Percentiles rank a stretch among this genome's conserved stretches.
Conservation (phyloP, 1,139 yeast species). For the Candida tetrigidarum region DNA sequence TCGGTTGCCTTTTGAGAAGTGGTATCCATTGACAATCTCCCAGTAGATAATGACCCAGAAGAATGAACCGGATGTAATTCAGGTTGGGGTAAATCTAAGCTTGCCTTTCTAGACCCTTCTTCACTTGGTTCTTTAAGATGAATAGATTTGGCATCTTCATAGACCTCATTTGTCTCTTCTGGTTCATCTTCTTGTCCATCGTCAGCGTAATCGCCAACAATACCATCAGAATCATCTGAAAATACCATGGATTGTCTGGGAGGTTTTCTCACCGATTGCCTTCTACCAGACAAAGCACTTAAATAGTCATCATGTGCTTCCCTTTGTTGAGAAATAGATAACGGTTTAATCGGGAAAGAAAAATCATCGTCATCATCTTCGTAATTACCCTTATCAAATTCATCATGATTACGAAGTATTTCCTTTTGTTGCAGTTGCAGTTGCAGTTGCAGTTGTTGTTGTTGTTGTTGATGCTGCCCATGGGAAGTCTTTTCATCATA, state of each 20-base stretch:
- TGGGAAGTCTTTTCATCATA: conserved; percentile 5
- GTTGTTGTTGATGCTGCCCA: not conserved
- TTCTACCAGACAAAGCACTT: conserved; percentile 32
- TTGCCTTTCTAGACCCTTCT: conserved; percentile 5
- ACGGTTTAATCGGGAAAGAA: conserved; percentile 32
- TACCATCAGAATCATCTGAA: conserved; percentile 14
- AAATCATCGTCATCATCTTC: conserved; percentile 20
- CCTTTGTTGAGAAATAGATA: conserved; percentile 16
- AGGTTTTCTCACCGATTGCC: conserved; percentile 40
- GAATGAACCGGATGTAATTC: conserved; percentile 34
- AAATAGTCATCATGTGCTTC: conserved; percentile 35
- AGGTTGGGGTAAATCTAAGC: conserved; percentile 8
- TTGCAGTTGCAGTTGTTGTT: too few relatives aligned
- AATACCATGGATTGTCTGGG: conserved; percentile 23
- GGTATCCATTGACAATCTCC: conserved; percentile 31
- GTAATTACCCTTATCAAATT: conserved; percentile 21
- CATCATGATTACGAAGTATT: too few relatives aligned
- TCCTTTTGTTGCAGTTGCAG: too few relatives aligned
- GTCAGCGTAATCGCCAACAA: conserved; percentile 22
- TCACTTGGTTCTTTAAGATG: conserved; percentile 4
- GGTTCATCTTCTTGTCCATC: not conserved
- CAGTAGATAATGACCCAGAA: conserved; percentile 45
- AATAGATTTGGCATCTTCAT: conserved; percentile 18
- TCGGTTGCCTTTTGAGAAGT: conserved; percentile 7
- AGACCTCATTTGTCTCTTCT: conserved; percentile 6